phyloP scores from a whole-genome alignment of 2,329 filamentous ascomycete species.

The Trichophyton verrucosum region DNA sequence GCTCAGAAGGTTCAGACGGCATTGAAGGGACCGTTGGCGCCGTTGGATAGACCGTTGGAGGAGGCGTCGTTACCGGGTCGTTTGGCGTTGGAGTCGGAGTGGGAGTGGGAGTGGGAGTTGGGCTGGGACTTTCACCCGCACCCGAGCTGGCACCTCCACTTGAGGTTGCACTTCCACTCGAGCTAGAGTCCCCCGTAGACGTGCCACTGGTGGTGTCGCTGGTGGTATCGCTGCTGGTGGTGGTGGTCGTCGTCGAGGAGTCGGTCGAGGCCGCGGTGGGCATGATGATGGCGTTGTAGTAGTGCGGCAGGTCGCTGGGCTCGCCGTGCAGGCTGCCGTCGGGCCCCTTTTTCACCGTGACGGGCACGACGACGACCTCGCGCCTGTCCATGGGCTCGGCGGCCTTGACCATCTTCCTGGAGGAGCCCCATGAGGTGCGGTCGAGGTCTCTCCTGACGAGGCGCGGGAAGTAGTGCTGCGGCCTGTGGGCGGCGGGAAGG shows the following conservation, averaged over 20 bases:
- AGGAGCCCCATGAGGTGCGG: neutral
- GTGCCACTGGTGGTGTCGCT: neutral
- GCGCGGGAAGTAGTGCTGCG: constrained; percentile 25
- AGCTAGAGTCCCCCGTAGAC: no score
- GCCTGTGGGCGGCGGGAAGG: constrained; percentile 19
- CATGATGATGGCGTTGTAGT: neutral
- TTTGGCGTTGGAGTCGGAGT: neutral
- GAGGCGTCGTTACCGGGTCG: neutral
- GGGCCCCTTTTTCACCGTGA: constrained; percentile 8
- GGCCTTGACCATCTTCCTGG: neutral
- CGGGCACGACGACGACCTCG: constrained; percentile 11
- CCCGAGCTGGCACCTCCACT: no score
- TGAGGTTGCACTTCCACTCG: no score
- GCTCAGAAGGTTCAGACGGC: neutral
- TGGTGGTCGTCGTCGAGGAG: neutral
- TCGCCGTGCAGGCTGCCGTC: constrained; percentile 6
- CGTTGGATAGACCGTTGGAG: neutral
- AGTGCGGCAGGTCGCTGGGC: neutral
- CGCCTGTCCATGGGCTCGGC: neutral
- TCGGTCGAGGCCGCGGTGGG: neutral
- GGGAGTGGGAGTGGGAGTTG: neutral
- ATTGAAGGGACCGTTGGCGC: neutral
- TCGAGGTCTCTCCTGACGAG: constrained; percentile 19
- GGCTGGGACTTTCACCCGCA: neutral
- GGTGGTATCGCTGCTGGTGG: no score